Conservation (phyloP, 2,329 filamentous ascomycete genomes). For the Aspergillus ustus region DNA sequence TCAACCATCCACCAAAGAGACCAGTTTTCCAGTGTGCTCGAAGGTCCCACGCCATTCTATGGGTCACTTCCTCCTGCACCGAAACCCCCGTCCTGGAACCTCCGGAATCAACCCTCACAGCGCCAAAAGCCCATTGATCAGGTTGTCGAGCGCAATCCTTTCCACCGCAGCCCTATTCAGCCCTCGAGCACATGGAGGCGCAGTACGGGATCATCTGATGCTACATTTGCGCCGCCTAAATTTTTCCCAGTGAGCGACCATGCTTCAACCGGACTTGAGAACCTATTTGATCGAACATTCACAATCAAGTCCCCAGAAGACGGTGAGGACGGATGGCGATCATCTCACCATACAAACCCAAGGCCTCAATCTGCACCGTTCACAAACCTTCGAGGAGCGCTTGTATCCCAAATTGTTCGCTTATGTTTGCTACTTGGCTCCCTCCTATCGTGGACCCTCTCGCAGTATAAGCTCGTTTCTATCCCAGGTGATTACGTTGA, state of each 20-base stretch:
- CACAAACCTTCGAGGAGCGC: slow-evolving; percentile 20
- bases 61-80: slow-evolving; percentile 48
- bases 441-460: slow-evolving; percentile 38
- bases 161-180: slow-evolving; percentile 38
- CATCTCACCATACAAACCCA: slow-evolving; percentile 12
- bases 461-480: slow-evolving; percentile 34
- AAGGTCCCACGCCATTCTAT: slow-evolving; percentile 48
- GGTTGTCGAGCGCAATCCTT: slow-evolving; percentile 42
- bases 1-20: slow-evolving; percentile 37
- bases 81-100: slow-evolving; percentile 45
- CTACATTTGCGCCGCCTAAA: slow-evolving; percentile 48
- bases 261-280: slow-evolving; percentile 52
- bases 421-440: slow-evolving; percentile 36
- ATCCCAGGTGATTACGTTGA: slow-evolving; percentile 45
- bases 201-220: slow-evolving; percentile 26
- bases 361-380: slow-evolving; percentile 12
- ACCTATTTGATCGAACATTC: slow-evolving; percentile 51
- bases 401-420: slow-evolving; percentile 36
- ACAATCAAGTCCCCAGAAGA: slow-evolving; percentile 41
- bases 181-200: slow-evolving; percentile 28
- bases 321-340: slow-evolving; percentile 27
- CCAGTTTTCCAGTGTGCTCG: slow-evolving; percentile 31
- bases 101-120: slow-evolving; percentile 38
- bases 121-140: slow-evolving; percentile 39
- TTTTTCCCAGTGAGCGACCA: slow-evolving; percentile 51